phyloP scores from a whole-genome alignment of 768 basidiomycete species.

The Pilatotrama ljubarskyi region DNA sequence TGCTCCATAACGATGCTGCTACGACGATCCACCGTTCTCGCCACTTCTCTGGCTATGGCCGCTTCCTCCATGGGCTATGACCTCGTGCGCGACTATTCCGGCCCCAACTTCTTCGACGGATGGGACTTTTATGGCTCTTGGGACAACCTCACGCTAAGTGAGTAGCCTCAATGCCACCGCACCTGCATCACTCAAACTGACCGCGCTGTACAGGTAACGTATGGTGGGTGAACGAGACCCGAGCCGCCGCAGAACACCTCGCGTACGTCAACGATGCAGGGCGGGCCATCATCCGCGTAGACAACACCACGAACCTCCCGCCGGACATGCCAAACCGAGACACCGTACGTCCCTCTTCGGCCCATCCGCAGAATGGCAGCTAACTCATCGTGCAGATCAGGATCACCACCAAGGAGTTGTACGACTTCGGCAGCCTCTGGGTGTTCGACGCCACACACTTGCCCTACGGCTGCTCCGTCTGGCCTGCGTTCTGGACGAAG shows the following conservation, averaged over 20 bases:
- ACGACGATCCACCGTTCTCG: neutral
- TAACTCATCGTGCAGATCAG: conserved; percentile 36
- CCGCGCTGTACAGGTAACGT: conserved; percentile 51
- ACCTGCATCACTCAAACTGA: neutral
- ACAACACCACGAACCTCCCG: conserved; percentile 61
- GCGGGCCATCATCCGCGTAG: conserved; percentile 72
- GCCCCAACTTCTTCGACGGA: conserved; percentile 43
- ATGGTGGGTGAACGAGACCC: conserved; percentile 51
- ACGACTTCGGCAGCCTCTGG: conserved; percentile 47
- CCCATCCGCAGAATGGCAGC: neutral
- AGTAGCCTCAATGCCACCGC: neutral
- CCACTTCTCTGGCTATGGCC: conserved; percentile 6
- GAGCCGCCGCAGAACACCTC: conserved; percentile 49
- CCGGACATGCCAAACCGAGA: conserved; percentile 51
- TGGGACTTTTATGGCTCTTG: conserved; percentile 45
- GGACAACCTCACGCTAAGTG: conserved; percentile 43
- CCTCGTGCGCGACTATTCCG: conserved; percentile 40
- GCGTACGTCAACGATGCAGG: conserved; percentile 62
- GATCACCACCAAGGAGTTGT: conserved; percentile 44
- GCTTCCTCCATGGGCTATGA: conserved; percentile 28
- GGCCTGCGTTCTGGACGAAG: conserved; percentile 40
- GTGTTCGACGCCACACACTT: conserved; percentile 48
- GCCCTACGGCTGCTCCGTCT: conserved; percentile 62
- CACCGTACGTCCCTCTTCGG: conserved; percentile 43
- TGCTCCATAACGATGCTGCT: conserved; percentile 3